These are phyloP conservation scores for Alloteropsis angusta DNA, from an alignment of 202 grass and related monocot species.

Conservation along the genomic window DNA sequence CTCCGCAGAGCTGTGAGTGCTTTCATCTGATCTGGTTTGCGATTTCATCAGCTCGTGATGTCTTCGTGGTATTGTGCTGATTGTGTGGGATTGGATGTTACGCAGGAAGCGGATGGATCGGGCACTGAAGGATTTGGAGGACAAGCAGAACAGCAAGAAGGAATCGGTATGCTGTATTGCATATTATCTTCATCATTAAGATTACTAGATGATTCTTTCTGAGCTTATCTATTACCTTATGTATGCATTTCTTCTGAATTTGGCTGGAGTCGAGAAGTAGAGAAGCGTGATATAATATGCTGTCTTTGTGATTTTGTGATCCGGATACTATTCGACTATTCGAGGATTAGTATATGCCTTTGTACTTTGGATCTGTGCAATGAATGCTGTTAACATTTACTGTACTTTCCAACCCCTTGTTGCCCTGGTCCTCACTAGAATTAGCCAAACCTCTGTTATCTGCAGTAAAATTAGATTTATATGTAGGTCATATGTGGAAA, in stretches of 20 bases:
- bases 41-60: not conserved
- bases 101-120: conserved; percentile 79
- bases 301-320: not conserved
- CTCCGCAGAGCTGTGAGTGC: conserved; percentile 75
- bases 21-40: not conserved
- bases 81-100: not conserved
- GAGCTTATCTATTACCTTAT: not conserved
- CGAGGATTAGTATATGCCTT: not conserved
- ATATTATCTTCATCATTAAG: not conserved
- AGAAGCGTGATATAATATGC: not conserved
- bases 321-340: not conserved
- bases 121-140: conserved; percentile 73
- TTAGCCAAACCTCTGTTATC: not conserved
- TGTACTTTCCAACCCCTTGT: not conserved
- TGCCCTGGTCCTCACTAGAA: not conserved
- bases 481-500: not conserved
- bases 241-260: not conserved
- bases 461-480: not conserved
- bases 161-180: conserved; percentile 56
- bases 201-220: not conserved
- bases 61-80: conserved; percentile 5
- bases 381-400: not conserved
- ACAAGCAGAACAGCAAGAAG: conserved; percentile 95
- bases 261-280: not conserved
- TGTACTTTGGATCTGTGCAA: not conserved